A percentile compares a stretch with the other conserved stretches of the same genome.
Conservation (phyloP, 352 stramenopile species). For the Phytopythium helicoides region DNA sequence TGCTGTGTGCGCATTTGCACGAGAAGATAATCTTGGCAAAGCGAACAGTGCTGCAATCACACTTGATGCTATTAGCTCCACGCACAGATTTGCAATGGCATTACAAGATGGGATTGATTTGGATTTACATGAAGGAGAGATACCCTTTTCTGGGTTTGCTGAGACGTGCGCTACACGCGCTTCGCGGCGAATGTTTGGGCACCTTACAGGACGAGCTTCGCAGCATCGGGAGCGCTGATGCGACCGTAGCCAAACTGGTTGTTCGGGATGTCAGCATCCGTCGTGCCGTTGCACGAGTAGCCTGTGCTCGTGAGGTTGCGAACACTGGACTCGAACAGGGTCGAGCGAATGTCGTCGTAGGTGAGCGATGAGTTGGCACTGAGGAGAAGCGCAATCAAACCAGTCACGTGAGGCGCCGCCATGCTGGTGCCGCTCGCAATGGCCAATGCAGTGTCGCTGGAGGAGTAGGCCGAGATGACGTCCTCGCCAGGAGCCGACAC, state of each 20-base stretch:
- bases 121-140: too few species aligned
- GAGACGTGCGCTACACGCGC: too few species aligned
- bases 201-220: conserved; percentile 2
- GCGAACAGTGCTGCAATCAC: too few species aligned
- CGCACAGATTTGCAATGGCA: too few species aligned
- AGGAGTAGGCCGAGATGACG: conserved; percentile 11
- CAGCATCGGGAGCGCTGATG: conserved; percentile 24
- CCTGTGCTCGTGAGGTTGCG: conserved; percentile 6
- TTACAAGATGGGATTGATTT: too few species aligned
- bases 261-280: conserved; percentile 32
- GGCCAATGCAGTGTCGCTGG: conserved; percentile 7
- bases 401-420: conserved; percentile 27
- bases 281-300: conserved; percentile 21
- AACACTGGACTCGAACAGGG: conserved; percentile 7
- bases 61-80: too few species aligned
- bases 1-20: too few species aligned
- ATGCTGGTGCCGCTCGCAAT: conserved; percentile 21
- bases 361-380: conserved; percentile 18
- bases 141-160: too few species aligned
- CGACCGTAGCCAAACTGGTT: conserved; percentile 40
- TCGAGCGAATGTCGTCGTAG: conserved; percentile 13
- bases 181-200: too few species aligned
- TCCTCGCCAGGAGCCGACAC: conserved; percentile 21
- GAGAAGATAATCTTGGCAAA: too few species aligned
- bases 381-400: conserved; percentile 21